These are phyloP conservation scores for Starmerella apis DNA, from an alignment of 805 yeast genomes.

Conservation along the genomic window DNA sequence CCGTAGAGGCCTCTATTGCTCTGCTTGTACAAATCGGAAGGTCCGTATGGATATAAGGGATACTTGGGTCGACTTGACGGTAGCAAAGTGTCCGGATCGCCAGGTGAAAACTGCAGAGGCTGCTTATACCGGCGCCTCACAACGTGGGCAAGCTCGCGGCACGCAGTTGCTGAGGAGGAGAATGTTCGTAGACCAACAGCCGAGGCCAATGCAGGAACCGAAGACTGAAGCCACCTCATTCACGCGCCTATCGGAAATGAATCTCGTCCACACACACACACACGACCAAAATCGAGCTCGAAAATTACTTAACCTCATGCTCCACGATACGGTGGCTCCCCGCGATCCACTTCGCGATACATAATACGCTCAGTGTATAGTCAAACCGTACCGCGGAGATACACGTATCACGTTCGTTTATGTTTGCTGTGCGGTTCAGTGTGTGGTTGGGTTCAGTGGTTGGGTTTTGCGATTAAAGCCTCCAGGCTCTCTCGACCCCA, in stretches of 20 bases:
- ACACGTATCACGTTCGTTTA: too few relatives aligned
- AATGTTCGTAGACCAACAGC: constrained; percentile 10
- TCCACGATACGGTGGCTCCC: not conserved
- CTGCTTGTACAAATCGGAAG: constrained; percentile 65
- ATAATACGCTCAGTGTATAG: too few relatives aligned
- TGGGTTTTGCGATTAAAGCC: too few relatives aligned
- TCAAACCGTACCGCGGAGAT: too few relatives aligned
- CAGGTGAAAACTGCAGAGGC: constrained; percentile 36
- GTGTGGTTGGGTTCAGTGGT: too few relatives aligned
- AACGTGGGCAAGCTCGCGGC: constrained; percentile 27
- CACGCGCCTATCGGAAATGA: not conserved
- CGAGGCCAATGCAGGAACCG: not conserved
- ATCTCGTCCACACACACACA: not conserved
- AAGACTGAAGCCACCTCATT: not conserved
- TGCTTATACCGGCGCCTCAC: constrained; percentile 26
- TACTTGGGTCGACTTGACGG: constrained; percentile 37
- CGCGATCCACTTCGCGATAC: too few relatives aligned
- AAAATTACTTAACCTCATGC: not conserved
- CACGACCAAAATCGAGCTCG: not conserved
- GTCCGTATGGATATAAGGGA: constrained; percentile 73
- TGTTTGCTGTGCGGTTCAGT: too few relatives aligned
- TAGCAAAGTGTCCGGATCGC: constrained; percentile 37
- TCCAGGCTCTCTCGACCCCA: too few relatives aligned
- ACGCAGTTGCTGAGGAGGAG: constrained; percentile 15
- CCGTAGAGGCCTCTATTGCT: constrained; percentile 85